phyloP scores from a whole-genome alignment of 2,329 filamentous ascomycete genomes.

The Fusarium buxicola region DNA sequence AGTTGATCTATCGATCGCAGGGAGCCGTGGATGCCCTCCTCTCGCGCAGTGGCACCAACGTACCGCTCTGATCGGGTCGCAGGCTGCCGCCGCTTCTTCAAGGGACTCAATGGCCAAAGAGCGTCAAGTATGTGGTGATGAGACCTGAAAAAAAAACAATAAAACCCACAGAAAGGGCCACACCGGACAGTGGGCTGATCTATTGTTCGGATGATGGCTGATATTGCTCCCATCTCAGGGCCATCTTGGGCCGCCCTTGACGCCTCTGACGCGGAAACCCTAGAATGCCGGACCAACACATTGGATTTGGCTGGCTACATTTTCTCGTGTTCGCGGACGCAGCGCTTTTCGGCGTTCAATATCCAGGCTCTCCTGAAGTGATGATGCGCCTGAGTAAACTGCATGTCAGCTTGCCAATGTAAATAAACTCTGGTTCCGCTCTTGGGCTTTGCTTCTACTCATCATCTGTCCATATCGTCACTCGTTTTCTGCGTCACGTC shows the following conservation, averaged over 20 bases:
- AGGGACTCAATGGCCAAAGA: neutral
- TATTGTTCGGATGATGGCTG: conserved; percentile 17
- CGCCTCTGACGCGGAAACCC: conserved; percentile 14
- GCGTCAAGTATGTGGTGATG: neutral
- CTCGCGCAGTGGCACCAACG: no score
- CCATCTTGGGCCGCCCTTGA: conserved; percentile 1
- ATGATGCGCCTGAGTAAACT: conserved; percentile 11
- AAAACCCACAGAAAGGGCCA: conserved; percentile 22
- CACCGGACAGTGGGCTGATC: conserved; percentile 12
- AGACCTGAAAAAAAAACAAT: conserved; percentile 10
- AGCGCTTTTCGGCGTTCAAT: conserved; percentile 19
- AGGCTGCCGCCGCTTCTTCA: neutral
- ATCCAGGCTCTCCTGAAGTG: conserved; percentile 2
- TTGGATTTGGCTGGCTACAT: conserved; percentile 9
- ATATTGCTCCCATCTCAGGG: conserved; percentile 11
- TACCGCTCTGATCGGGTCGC: neutral
- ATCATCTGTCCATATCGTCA: conserved; percentile 23
- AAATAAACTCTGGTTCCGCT: conserved; percentile 41
- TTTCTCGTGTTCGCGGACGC: conserved; percentile 42
- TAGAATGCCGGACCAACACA: conserved; percentile 15
- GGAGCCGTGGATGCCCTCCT: no score
- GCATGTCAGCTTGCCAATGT: conserved; percentile 32
- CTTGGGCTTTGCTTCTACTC: conserved; percentile 13
- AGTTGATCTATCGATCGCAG: no score
- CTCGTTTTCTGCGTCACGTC: conserved; percentile 24